Conservation (phyloP, 1,139 yeast genomes). For the Hyphopichia burtonii region DNA sequence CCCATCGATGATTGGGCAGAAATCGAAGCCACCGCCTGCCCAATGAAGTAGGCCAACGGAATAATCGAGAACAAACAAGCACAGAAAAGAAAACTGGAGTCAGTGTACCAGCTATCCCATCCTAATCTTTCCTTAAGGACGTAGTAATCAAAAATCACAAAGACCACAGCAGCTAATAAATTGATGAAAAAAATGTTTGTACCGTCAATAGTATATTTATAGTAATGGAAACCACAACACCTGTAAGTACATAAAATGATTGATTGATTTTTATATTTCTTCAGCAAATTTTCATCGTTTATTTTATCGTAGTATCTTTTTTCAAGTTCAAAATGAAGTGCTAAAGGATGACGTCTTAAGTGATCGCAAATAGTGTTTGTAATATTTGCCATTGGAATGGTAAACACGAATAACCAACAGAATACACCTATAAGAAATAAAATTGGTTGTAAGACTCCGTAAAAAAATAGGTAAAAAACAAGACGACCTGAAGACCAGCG, state of each 20-base stretch:
- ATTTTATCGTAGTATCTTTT: constrained; percentile 42
- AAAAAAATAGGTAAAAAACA: constrained; percentile 72
- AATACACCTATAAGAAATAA: constrained; percentile 53
- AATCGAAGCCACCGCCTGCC: constrained; percentile 98
- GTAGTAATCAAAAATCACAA: constrained; percentile 80
- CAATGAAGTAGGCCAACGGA: constrained; percentile 94
- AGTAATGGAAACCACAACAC: constrained; percentile 88
- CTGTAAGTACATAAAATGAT: constrained; percentile 81
- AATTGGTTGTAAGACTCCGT: constrained; percentile 68
- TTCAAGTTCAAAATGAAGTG: constrained; percentile 68
- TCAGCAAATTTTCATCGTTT: constrained; percentile 18
- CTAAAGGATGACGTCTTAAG: constrained; percentile 87
- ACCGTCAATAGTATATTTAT: constrained; percentile 94
- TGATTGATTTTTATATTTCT: constrained; percentile 36
- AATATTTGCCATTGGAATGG: constrained; percentile 89
- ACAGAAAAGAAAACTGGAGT: constrained; percentile 63
- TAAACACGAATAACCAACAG: constrained; percentile 83
- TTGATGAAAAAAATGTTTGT: constrained; percentile 92
- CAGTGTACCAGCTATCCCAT: constrained; percentile 52
- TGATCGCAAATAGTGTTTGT: constrained; percentile 64
- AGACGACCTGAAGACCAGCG: constrained; percentile 86
- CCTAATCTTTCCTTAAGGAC: constrained; percentile 54
- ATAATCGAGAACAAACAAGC: constrained; percentile 81
- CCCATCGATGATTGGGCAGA: constrained; percentile 99
- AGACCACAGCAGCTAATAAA: constrained; percentile 71